These are phyloP conservation scores for Podaxis sp. DNA, from an alignment of 768 basidiomycete genomes.

Conservation along the genomic window DNA sequence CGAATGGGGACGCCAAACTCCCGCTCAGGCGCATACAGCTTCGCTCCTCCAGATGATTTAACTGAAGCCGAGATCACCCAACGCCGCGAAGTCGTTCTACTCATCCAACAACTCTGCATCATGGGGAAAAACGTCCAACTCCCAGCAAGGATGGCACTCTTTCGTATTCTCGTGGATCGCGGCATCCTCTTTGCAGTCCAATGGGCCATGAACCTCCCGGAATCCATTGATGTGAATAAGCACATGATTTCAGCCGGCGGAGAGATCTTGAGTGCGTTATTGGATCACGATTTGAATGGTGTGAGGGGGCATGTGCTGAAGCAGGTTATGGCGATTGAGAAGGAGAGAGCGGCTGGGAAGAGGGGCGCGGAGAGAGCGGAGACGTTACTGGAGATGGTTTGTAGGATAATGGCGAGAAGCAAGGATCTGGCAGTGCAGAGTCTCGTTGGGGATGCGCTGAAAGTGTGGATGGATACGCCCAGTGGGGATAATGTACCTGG, in stretches of 20 bases:
- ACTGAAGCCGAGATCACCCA: constrained; percentile 54
- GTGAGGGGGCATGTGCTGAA: constrained; percentile 84
- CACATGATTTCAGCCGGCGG: constrained; percentile 79
- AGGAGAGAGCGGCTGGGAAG: constrained; percentile 57
- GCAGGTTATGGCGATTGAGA: constrained; percentile 72
- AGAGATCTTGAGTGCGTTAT: constrained; percentile 78
- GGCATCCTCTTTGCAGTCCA: constrained; percentile 91
- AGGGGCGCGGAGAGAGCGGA: constrained; percentile 63
- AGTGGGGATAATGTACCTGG: constrained; percentile 30
- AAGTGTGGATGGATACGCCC: constrained; percentile 79
- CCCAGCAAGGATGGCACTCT: constrained; percentile 79
- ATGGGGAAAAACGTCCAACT: constrained; percentile 98
- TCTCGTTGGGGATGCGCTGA: constrained; percentile 86
- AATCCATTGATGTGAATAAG: constrained; percentile 48
- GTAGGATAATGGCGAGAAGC: constrained; percentile 75
- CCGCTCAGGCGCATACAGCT: constrained; percentile 43
- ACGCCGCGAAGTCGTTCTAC: constrained; percentile 76
- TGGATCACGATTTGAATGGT: constrained; percentile 90
- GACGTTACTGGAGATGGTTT: constrained; percentile 75
- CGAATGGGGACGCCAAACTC: constrained; percentile 19
- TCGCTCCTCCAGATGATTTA: constrained; percentile 54
- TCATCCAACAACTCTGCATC: constrained; percentile 88
- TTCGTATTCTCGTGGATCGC: constrained; percentile 83
- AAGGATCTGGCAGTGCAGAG: constrained; percentile 86
- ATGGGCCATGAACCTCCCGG: constrained; percentile 80